Evolutionary conservation across 2,329 filamentous ascomycete species (phyloP).

Genomic region (Nigrograna mackinnonii): DNA sequence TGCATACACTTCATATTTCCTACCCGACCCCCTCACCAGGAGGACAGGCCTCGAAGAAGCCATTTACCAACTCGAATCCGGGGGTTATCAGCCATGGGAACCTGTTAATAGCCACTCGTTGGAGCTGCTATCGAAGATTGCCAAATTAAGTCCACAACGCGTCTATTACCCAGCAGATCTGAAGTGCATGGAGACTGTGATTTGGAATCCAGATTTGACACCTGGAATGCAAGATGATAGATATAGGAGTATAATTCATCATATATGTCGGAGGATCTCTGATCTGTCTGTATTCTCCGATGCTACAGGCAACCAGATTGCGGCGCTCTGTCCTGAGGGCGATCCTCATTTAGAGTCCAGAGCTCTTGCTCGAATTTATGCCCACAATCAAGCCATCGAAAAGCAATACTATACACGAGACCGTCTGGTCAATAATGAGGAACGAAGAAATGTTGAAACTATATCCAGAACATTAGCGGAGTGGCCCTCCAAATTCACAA

Average conservation of each 20-base stretch:
- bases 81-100: constrained; percentile 47
- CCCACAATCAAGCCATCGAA: constrained; percentile 1
- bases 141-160: constrained; percentile 41
- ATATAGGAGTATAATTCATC: constrained; percentile 16
- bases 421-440: not conserved
- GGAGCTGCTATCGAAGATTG: constrained; percentile 23
- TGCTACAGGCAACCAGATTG: not conserved
- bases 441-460: constrained; percentile 10
- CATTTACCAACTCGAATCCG: constrained; percentile 53
- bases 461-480: constrained; percentile 15
- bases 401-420: constrained; percentile 18
- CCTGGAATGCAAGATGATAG: constrained; percentile 35
- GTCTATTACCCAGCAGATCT: constrained; percentile 28
- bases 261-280: constrained; percentile 14
- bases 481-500: too few relatives aligned
- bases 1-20: constrained; percentile 61
- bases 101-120: constrained; percentile 9
- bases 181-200: constrained; percentile 31
- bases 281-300: constrained; percentile 11
- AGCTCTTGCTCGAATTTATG: constrained; percentile 8
- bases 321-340: not conserved
- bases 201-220: constrained; percentile 31
- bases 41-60: constrained; percentile 66
- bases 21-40: constrained; percentile 62
- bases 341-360: constrained; percentile 21